phyloP scores from a whole-genome alignment of 148 eudicot genomes.

The Chenopodium formosanum region DNA sequence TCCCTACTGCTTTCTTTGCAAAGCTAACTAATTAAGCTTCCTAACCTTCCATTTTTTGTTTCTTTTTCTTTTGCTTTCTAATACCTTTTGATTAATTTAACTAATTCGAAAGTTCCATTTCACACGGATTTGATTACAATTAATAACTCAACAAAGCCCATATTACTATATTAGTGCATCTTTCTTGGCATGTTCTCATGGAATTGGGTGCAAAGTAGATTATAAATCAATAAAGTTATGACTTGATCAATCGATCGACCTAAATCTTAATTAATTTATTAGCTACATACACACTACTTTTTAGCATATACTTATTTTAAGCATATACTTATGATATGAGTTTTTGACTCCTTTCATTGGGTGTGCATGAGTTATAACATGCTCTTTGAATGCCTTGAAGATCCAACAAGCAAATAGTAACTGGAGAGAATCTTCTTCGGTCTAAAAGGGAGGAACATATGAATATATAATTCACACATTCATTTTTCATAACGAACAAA shows the following conservation, averaged over 20 bases:
- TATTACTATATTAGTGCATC: neutral
- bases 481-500: neutral
- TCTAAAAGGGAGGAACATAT: neutral
- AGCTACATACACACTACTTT: neutral
- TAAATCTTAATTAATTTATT: constrained; percentile 2
- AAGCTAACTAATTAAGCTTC: constrained; percentile 1
- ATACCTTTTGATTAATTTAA: neutral
- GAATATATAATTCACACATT: neutral
- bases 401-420: neutral
- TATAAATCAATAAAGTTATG: neutral
- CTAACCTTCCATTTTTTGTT: neutral
- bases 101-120: constrained; percentile 4
- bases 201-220: constrained; percentile 19
- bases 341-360: constrained; percentile 1
- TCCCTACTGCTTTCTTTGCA: neutral
- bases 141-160: neutral
- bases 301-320: neutral
- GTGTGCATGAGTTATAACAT: constrained; percentile 1
- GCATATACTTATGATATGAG: no score
- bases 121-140: constrained; percentile 10
- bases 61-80: neutral
- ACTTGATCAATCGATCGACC: neutral
- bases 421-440: neutral
- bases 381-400: constrained; percentile 12
- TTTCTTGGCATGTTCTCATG: constrained; percentile 17